phyloP scores from a whole-genome alignment of 2,329 filamentous ascomycete genomes.

The Aureobasidium sp. region DNA sequence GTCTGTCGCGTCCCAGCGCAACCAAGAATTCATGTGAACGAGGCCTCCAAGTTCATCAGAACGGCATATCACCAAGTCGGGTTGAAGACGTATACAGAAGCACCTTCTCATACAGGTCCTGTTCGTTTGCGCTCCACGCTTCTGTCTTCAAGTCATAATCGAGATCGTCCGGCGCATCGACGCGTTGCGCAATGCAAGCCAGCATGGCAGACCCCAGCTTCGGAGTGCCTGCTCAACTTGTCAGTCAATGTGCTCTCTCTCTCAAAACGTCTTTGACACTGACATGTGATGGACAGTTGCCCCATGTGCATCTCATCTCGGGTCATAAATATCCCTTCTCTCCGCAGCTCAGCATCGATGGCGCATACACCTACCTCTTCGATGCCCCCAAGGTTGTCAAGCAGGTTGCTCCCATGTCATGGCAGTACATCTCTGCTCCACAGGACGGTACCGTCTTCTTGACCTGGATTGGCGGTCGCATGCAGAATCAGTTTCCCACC shows the following conservation, averaged over 20 bases:
- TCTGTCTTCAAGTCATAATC: not conserved
- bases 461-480: slow-evolving; percentile 77
- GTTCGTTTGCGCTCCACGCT: not conserved
- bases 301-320: slow-evolving; percentile 85
- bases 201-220: slow-evolving; percentile 41
- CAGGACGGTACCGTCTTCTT: slow-evolving; percentile 75
- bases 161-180: slow-evolving; percentile 9
- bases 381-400: slow-evolving; percentile 79
- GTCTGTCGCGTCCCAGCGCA: not conserved
- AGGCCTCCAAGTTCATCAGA: not conserved
- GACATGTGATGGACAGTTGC: slow-evolving; percentile 50
- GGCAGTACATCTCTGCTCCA: slow-evolving; percentile 83
- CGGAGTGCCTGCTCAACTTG: slow-evolving; percentile 40
- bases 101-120: not conserved
- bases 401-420: slow-evolving; percentile 79
- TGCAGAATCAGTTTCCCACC: slow-evolving; percentile 68
- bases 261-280: slow-evolving; percentile 7
- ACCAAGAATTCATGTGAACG: not conserved
- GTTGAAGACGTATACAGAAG: not conserved
- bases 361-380: slow-evolving; percentile 77
- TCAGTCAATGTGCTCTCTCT: slow-evolving; percentile 22
- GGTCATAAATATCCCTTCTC: slow-evolving; percentile 71
- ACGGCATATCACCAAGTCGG: not conserved
- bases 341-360: slow-evolving; percentile 62
- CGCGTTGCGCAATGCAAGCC: slow-evolving; percentile 13